phyloP scores from a whole-genome alignment of 2,329 filamentous ascomycete genomes.

The Diaporthe amygdali region DNA sequence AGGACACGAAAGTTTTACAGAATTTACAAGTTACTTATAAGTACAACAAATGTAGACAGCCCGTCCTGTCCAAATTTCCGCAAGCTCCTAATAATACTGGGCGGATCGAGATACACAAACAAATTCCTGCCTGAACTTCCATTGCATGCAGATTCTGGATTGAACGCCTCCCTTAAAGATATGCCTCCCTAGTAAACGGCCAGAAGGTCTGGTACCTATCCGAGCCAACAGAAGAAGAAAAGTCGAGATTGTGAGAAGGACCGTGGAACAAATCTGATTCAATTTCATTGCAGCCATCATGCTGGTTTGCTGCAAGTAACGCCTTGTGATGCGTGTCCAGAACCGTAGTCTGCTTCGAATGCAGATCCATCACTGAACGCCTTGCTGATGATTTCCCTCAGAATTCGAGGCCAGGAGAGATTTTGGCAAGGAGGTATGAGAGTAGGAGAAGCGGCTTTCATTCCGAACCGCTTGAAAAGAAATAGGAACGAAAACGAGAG shows the following conservation, averaged over 20 bases:
- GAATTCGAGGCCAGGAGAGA: not conserved
- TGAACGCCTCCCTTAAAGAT: not conserved
- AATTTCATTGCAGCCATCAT: not conserved
- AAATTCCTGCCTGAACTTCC: not conserved
- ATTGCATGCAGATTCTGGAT: not conserved
- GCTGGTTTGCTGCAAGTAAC: not conserved
- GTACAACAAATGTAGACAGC: constrained; percentile 1
- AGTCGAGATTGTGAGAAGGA: not conserved
- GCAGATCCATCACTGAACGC: not conserved
- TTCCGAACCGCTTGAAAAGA: not conserved
- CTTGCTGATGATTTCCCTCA: not conserved
- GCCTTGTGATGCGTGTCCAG: not conserved
- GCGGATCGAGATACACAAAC: constrained; percentile 9
- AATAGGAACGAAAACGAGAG: not conserved
- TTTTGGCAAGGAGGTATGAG: too few relatives aligned
- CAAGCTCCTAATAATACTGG: constrained; percentile 11
- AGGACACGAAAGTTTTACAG: not conserved
- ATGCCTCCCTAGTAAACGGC: not conserved
- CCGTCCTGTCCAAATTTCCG: constrained; percentile 7
- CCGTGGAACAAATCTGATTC: not conserved
- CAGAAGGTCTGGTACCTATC: not conserved
- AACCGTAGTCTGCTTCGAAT: not conserved
- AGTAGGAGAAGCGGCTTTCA: too few relatives aligned
- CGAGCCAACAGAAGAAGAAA: not conserved
- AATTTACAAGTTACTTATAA: not conserved